Base-by-base conservation (phyloP, 2,329 filamentous ascomycete species). In the Cladosporium phlei region DNA sequence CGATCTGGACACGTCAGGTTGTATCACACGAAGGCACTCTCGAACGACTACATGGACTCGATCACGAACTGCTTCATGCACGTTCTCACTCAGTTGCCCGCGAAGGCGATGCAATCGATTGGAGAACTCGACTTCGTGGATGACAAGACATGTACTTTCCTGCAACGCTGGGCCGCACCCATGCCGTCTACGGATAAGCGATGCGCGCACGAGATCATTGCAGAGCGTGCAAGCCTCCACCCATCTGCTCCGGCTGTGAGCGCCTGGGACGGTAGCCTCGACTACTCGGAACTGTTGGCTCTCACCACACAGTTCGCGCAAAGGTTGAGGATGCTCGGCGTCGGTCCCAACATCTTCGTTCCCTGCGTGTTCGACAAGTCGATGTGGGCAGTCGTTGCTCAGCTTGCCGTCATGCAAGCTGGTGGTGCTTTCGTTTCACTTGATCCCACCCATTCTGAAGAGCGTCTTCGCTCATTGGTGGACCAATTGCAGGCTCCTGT, bases 331-430 rank as follows among this genome's bases (percentile, higher is more conserved):
- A 19, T 14, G 10, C 19, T 38, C 2, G 34, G 37, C 10, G 44
- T 47, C 5, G 44, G 44, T 12, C 34, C 34, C 11, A 40, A 48
- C 25, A 34, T 58, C 0, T 62, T 65, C 28, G 63, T 68, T 1
- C 62, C 64, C 5, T 61, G 61, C 7, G 66, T 64, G 38, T 65
- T 66, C 32, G 64, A 67, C 34, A 68, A 68, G 52, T 66, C 62
- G 22, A 47, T 50, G 4, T 66, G 61, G 44, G 58, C 60, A 1
- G 51, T 67, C 4, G 55, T 67, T 14, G 63, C 64, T 1, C 64
- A 66, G 59, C 60, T 68, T 5, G 61, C 62, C 2, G 60, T 68
- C 5, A 58, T 68, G 19, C 64, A 65, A 39, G 60, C 64, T 16
- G 65, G 65, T 19, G 64, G 59, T 11, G 62, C 63, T 21, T 51